Base-by-base conservation (phyloP, 495 filamentous ascomycete genomes). In the Penicillium roqueforti region DNA sequence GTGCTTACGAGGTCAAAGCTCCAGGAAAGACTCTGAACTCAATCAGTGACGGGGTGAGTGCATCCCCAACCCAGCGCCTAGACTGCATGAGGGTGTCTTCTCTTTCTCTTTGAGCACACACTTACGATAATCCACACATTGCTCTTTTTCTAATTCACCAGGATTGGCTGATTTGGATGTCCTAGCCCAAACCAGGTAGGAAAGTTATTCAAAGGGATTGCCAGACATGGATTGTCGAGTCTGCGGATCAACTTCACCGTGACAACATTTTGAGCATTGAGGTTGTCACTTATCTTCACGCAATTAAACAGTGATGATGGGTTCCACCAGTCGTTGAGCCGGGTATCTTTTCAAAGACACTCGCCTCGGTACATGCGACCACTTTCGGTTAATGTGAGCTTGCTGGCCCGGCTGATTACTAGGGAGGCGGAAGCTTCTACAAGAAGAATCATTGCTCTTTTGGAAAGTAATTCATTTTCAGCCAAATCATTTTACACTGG, bases 201-300 rank as follows among this genome's bases (percentile, higher is more conserved):
- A 62, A 41, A 44, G 14, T 68, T 13, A 58, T 16, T 7, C 58
- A 60, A 14, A 54, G 54, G 25, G 48, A 67, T 32, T 69, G 64
- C 25, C 64, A 69, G 56, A 67, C 67, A 11, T 69, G 67, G 67
- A 62, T 67, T 38, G 54, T 69, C 3, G 67, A 67, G 40, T 59
- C 66, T 19, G 63, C 61, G 18, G 53, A 61, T 1, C 56, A 63
- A 46, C 57, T 69, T 31, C 32, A 55, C 5, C 31, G 16, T 9
- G 58, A 65, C 8, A 14, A 44, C 1, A 61, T 65, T 11, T 62
- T 64, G 16, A 46, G 23, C 18, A 10, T 4, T 0, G 55, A 61
- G 6, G 53, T 58, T 46, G 50, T 36, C 20, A 26, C 18, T 6
- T 68, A 64, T 51, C 49, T 68, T 29, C 47, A 40, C 1, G 2